Evolutionary conservation across 2,329 filamentous ascomycete species (phyloP).

Genomic region (Leptographium radiaticola): DNA sequence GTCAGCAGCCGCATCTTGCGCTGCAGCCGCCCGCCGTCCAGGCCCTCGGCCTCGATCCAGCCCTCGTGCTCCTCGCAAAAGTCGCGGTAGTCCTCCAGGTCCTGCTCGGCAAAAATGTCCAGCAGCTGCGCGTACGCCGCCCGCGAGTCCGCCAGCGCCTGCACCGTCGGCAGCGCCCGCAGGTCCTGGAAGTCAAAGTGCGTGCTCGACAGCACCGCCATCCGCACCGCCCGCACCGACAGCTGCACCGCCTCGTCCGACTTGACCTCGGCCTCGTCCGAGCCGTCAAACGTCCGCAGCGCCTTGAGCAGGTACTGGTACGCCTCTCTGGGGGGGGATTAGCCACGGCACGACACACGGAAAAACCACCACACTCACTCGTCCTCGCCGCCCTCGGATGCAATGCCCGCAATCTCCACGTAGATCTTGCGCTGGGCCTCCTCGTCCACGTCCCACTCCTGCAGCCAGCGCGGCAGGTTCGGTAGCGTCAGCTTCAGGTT

Average conservation of each 20-base stretch:
- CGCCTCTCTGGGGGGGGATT: conserved; percentile 36
- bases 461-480: conserved; percentile 70
- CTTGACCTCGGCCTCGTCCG: conserved; percentile 39
- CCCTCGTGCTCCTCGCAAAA: conserved; percentile 85
- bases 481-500: conserved; percentile 71
- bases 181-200: conserved; percentile 69
- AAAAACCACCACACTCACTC: too few species aligned
- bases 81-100: conserved; percentile 89
- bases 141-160: conserved; percentile 76
- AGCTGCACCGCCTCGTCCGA: conserved; percentile 48
- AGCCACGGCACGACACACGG: too few species aligned
- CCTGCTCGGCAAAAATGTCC: conserved; percentile 88
- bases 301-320: conserved; percentile 57
- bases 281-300: conserved; percentile 44
- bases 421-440: conserved; percentile 79
- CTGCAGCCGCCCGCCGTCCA: conserved; percentile 62
- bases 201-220: conserved; percentile 37
- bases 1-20: conserved; percentile 96
- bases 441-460: conserved; percentile 67
- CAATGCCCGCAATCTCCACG: conserved; percentile 68
- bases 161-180: conserved; percentile 67
- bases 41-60: conserved; percentile 65
- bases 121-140: conserved; percentile 81
- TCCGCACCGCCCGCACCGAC: conserved; percentile 42
- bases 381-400: conserved; percentile 63